phyloP scores from a whole-genome alignment of 129 eudicot species.

The Helichrysum umbraculigerum region DNA sequence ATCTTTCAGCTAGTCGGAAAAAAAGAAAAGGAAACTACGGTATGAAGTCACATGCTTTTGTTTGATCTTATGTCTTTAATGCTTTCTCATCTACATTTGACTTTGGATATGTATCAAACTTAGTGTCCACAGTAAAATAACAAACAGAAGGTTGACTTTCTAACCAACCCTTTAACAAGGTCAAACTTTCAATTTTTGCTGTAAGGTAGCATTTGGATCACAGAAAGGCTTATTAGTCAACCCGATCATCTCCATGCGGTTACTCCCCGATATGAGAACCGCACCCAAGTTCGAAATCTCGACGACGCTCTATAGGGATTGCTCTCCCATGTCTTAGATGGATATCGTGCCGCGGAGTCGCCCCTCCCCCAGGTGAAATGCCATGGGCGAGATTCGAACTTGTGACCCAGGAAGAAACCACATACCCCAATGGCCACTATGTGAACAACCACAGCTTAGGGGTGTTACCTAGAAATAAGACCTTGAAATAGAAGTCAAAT shows the following conservation, averaged over 20 bases:
- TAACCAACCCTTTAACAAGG: conserved; percentile 7
- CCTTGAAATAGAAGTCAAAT: conserved; percentile 11
- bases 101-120: conserved; percentile 22
- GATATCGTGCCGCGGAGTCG: no score
- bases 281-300: no score
- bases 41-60: background rate
- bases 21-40: background rate
- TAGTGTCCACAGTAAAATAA: conserved; percentile 20
- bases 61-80: background rate
- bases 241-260: no score
- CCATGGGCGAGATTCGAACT: no score
- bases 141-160: conserved; percentile 27
- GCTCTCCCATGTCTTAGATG: no score
- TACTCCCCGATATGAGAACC: no score
- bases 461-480: conserved; percentile 11
- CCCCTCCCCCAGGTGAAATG: no score
- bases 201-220: no score
- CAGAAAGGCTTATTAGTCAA: no score
- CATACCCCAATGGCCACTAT: conserved; percentile 25
- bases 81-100: conserved; percentile 26
- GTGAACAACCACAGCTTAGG: background rate
- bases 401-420: no score
- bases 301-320: no score
- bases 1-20: no score
- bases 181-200: conserved; percentile 27